phyloP scores from a whole-genome alignment of 768 basidiomycete genomes.

The Pisolithus albus region DNA sequence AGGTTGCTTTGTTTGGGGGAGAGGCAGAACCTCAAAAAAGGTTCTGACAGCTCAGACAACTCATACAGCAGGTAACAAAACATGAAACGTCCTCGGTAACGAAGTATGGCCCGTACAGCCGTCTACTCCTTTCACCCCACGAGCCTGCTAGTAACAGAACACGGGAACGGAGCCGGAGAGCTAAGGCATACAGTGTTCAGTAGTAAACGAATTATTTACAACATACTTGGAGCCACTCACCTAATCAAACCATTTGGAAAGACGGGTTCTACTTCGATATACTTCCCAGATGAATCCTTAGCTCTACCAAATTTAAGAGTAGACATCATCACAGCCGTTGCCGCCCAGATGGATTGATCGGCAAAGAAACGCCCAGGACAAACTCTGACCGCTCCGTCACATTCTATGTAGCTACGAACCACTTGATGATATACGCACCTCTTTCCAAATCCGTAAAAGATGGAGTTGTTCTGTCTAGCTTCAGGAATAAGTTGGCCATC shows the following conservation, averaged over 20 bases:
- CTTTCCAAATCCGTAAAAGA: neutral
- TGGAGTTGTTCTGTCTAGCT: neutral
- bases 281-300: neutral
- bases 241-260: neutral
- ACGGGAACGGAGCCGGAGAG: too few species aligned
- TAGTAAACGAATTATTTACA: too few species aligned
- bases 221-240: neutral
- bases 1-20: too few species aligned
- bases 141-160: too few species aligned
- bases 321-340: neutral
- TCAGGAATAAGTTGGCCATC: neutral
- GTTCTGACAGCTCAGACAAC: too few species aligned
- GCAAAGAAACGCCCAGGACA: slow-evolving; percentile 1
- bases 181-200: too few species aligned
- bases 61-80: too few species aligned
- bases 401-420: neutral
- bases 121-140: too few species aligned
- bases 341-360: neutral
- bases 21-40: too few species aligned
- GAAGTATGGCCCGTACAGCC: too few species aligned
- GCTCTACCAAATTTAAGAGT: neutral
- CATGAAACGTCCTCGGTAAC: too few species aligned
- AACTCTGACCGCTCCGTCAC: neutral
- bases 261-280: neutral
- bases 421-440: neutral